Evolutionary conservation across 108 stramenopile genomes (phyloP), one percentile per base, ranked within the genome.

Genomic region (Epipyxis sp.): DNA sequence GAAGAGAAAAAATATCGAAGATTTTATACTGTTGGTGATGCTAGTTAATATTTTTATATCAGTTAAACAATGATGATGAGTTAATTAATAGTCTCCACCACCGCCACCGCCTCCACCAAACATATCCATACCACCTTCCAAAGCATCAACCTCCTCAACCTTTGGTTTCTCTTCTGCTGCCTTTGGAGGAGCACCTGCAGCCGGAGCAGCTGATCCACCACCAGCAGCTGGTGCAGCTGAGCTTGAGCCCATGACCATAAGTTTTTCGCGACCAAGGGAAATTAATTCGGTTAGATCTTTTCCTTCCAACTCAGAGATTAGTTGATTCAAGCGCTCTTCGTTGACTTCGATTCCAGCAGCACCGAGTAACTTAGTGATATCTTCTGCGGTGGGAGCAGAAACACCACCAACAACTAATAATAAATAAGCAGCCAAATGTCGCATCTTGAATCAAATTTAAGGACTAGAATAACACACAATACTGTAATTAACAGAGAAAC

Each of bases 341-440:
- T 99, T 42, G 34, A 27, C 71, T 16, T 74, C 71, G 25, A 74
- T 37, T 76, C 71, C 71, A 42, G 27, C 44, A 46, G 29, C 6
- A 42, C 10, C 44, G 42, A 97, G 87, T 2, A 94, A 92, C 77
- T 76, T 87, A 59, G 88, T 92, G 83, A 99, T 91, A 87, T 96
- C 96, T 59, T 91, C 95, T 59, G 92, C 92, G 61, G 95, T 81
- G 59, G 98, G 98, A 72, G 79, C 77, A 69, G 87, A 93, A 81
- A 95, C 94, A 61, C 98, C 96, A 74, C 96, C 98, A 72, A 99
- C 88, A 44, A 90, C 87, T 50, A 95, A 87, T 83, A 99, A 83
- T 50, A 99, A 87, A 89, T 99, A 99, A 42, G 88, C 91, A 45
- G 95, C 93, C 78, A 99, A 81, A 84, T 98, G 91, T 43, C 71